These are phyloP conservation scores for Piromyces sp. DNA, from an alignment of 192 early-diverging fungal species.

Conservation along the genomic window DNA sequence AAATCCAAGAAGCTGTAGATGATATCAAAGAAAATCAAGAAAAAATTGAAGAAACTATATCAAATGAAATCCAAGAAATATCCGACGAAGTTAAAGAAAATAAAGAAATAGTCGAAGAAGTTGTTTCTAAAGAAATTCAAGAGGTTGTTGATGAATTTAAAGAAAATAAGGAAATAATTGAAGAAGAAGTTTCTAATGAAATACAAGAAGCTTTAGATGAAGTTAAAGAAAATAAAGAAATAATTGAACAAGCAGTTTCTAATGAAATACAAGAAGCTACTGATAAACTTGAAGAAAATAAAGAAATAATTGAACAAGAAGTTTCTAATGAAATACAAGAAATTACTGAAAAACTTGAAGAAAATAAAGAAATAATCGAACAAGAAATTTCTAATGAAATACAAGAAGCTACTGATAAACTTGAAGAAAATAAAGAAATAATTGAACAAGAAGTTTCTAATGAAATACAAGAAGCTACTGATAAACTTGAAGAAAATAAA, in stretches of 20 bases:
- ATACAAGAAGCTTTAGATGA: neutral
- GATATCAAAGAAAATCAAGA: neutral
- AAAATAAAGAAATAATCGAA: neutral
- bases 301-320: no score
- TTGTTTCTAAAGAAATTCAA: neutral
- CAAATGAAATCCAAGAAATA: neutral
- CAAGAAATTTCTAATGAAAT: neutral
- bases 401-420: neutral
- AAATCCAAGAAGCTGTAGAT: neutral
- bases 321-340: no score
- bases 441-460: neutral
- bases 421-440: neutral
- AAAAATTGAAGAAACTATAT: neutral
- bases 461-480: neutral
- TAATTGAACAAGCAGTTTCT: no score
- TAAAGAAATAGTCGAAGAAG: neutral
- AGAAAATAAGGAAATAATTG: neutral
- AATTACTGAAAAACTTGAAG: neutral
- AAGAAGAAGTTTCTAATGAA: neutral
- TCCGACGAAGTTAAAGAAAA: neutral
- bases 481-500: no score
- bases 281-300: no score
- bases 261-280: no score
- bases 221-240: neutral
- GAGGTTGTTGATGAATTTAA: no score